These are phyloP conservation scores for Ceratobasidium sp. DNA, from an alignment of 1,284 basidiomycete genomes.

Conservation along the genomic window DNA sequence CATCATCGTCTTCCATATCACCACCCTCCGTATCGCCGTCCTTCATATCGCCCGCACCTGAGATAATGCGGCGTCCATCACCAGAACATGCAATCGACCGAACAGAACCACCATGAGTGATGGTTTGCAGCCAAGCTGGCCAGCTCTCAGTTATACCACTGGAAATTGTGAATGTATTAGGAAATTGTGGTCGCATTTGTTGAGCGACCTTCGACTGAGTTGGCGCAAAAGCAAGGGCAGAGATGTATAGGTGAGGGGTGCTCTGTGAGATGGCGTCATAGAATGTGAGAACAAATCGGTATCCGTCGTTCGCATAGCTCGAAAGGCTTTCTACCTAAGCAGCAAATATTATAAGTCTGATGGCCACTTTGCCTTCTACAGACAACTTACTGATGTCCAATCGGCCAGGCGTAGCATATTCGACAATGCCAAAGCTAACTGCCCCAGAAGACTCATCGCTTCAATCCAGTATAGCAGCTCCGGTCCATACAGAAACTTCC, in stretches of 20 bases:
- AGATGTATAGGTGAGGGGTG: constrained; percentile 38
- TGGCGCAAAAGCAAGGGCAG: constrained; percentile 34
- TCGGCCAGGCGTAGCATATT: too few species aligned
- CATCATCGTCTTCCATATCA: neutral
- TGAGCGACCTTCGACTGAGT: neutral
- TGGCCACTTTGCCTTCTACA: constrained; percentile 3
- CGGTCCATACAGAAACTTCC: neutral
- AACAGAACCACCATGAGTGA: neutral
- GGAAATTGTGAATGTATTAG: neutral
- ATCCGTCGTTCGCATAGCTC: constrained; percentile 29
- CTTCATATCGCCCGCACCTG: constrained; percentile 2
- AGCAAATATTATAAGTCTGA: neutral
- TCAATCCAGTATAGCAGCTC: constrained; percentile 13
- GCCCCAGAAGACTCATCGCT: neutral
- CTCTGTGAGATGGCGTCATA: constrained; percentile 30
- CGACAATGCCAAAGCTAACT: neutral
- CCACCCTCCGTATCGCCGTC: constrained; percentile 30
- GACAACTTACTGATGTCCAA: neutral
- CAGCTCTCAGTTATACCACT: neutral
- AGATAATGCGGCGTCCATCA: constrained; percentile 23
- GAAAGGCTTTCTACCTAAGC: neutral
- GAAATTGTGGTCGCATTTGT: neutral
- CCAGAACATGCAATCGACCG: constrained; percentile 27
- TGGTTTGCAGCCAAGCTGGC: neutral
- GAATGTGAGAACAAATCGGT: constrained; percentile 27